phyloP scores from a whole-genome alignment of 2,329 filamentous ascomycete species.

The Colletotrichum karsti region DNA sequence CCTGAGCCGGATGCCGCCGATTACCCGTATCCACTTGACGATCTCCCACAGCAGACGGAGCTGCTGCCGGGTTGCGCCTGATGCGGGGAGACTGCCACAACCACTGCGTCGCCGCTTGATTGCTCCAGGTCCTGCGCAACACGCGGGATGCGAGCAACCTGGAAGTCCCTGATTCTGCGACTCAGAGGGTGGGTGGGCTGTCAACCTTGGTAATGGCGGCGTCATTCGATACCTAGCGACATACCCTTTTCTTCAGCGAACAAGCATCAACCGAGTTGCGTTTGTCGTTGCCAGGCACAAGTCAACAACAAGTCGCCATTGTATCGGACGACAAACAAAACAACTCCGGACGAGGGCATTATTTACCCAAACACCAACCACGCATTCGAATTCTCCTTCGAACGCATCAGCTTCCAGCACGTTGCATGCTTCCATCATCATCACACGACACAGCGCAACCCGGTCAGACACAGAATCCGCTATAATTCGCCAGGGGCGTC shows the following conservation, averaged over 20 bases:
- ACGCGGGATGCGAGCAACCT: background rate
- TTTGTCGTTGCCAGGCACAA: background rate
- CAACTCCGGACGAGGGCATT: background rate
- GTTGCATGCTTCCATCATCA: constrained; percentile 1
- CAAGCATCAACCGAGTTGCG: background rate
- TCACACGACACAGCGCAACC: constrained; percentile 9
- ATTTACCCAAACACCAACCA: background rate
- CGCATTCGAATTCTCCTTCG: background rate
- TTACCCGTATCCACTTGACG: background rate
- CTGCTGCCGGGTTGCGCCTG: background rate
- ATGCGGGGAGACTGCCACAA: constrained; percentile 14
- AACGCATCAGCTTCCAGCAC: background rate
- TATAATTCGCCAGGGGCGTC: constrained; percentile 4
- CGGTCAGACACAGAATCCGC: background rate
- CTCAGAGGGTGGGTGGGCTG: too few relatives aligned
- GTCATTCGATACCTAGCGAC: background rate
- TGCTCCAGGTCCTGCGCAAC: background rate
- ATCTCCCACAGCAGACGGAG: background rate
- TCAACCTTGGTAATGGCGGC: background rate
- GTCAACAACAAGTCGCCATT: background rate
- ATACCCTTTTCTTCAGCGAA: background rate
- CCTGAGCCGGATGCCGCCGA: background rate
- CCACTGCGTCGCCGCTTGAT: background rate
- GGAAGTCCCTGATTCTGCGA: too few relatives aligned
- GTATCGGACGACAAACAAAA: background rate